Evolutionary conservation across 257 asterid genomes (phyloP).

Genomic region (Dorcoceras hygrometricum): DNA sequence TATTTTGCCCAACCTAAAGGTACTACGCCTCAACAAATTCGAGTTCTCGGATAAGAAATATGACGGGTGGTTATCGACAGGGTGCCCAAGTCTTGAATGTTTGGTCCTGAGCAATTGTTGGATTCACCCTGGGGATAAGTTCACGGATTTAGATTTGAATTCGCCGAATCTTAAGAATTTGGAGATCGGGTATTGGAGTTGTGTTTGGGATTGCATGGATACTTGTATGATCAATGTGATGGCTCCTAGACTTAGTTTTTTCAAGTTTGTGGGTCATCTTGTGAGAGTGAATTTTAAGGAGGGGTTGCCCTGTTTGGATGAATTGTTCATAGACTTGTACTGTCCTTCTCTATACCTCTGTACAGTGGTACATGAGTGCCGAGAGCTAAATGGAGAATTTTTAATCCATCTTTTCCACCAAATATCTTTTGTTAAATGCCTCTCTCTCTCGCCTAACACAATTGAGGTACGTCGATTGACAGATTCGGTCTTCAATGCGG

Average conservation of each 20-base stretch:
- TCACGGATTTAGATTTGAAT: slow-evolving; percentile 33
- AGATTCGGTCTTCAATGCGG: not conserved
- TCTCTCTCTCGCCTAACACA: not conserved
- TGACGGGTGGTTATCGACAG: slow-evolving; percentile 31
- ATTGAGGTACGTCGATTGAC: not conserved
- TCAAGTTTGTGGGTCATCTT: slow-evolving; percentile 37
- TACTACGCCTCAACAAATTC: slow-evolving; percentile 36
- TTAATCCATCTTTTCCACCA: not conserved
- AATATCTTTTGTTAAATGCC: not conserved
- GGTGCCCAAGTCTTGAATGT: slow-evolving; percentile 47
- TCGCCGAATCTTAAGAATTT: slow-evolving; percentile 35
- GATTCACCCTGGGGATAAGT: slow-evolving; percentile 23
- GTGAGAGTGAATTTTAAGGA: slow-evolving; percentile 32
- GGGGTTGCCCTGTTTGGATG: slow-evolving; percentile 29
- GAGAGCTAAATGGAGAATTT: not conserved
- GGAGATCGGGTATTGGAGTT: slow-evolving; percentile 48
- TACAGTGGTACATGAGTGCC: not conserved
- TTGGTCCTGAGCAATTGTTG: slow-evolving; percentile 44
- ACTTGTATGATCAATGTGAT: slow-evolving; percentile 36
- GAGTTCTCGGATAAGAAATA: slow-evolving; percentile 31
- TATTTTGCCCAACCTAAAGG: slow-evolving; percentile 33
- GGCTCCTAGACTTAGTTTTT: slow-evolving; percentile 41
- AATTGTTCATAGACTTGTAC: slow-evolving; percentile 33
- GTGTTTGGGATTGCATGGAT: slow-evolving; percentile 41
- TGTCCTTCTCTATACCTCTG: slow-evolving; percentile 20